Conservation (phyloP, 2,329 filamentous ascomycete genomes). For the Ophiostoma sp. region DNA sequence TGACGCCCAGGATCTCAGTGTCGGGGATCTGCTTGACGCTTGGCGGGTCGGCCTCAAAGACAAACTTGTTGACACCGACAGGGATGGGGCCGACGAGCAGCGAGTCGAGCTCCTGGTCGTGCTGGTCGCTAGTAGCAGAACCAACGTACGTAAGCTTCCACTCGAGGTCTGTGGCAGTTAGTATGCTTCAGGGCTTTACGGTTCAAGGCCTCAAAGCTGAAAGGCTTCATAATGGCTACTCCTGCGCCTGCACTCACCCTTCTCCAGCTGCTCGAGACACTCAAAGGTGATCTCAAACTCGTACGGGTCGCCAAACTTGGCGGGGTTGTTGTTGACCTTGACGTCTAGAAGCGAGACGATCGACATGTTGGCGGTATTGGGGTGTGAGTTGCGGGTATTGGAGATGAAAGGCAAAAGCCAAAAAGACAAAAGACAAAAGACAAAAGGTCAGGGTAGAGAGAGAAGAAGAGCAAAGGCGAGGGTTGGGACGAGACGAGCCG, state of each 20-base stretch:
- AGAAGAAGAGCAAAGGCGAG: not conserved
- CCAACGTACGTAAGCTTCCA: constrained; percentile 99
- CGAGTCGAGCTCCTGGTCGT: constrained; percentile 96
- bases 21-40: constrained; percentile 87
- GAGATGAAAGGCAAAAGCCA: too few relatives aligned
- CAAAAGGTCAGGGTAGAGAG: not conserved
- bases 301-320: constrained; percentile 86
- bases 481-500: not conserved
- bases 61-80: constrained; percentile 95
- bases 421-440: too few relatives aligned
- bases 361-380: constrained; percentile 61
- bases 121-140: constrained; percentile 92
- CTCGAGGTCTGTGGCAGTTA: constrained; percentile 68
- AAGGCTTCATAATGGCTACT: not conserved
- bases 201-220: too few relatives aligned
- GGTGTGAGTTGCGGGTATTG: not conserved
- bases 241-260: constrained; percentile 53
- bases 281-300: constrained; percentile 99
- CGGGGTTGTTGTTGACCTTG: constrained; percentile 94
- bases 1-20: constrained; percentile 93
- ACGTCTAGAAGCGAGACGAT: constrained; percentile 94
- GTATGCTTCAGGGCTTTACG: too few relatives aligned
- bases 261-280: constrained; percentile 88
- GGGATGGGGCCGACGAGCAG: constrained; percentile 96
- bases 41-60: constrained; percentile 92